phyloP scores from a whole-genome alignment of 2,329 filamentous ascomycete species.

The Claviceps quebecensis region DNA sequence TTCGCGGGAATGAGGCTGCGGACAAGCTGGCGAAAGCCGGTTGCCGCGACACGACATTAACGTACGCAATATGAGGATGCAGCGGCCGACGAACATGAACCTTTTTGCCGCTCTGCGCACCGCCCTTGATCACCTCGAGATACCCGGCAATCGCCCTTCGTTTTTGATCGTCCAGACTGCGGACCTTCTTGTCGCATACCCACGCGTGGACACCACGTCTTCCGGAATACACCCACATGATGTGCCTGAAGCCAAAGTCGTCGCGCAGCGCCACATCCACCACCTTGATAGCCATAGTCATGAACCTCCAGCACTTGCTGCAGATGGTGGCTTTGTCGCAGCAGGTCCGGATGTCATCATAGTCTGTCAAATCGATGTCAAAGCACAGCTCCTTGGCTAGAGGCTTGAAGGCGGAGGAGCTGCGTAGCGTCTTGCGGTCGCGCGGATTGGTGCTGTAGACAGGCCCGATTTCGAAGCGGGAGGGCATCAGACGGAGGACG shows the following conservation, averaged over 20 bases:
- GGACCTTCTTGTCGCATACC: conserved; percentile 85
- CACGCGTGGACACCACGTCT: conserved; percentile 94
- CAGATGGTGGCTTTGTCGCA: conserved; percentile 92
- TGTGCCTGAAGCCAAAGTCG: conserved; percentile 93
- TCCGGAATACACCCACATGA: conserved; percentile 97
- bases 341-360: conserved; percentile 92
- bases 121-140: conserved; percentile 78
- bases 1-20: too few species aligned
- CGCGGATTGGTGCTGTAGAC: conserved; percentile 89
- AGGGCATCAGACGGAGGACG: conserved; percentile 73
- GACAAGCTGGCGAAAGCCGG: too few species aligned
- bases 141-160: conserved; percentile 78
- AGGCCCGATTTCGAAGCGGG: conserved; percentile 96
- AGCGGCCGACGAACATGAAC: conserved; percentile 74
- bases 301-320: conserved; percentile 88
- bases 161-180: conserved; percentile 73
- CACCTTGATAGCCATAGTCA: conserved; percentile 94
- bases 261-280: conserved; percentile 76
- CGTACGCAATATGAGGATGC: conserved; percentile 72
- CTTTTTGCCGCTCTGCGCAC: conserved; percentile 72
- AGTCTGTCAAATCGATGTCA: conserved; percentile 98
- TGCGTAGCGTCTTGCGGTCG: conserved; percentile 77
- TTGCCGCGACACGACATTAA: too few species aligned
- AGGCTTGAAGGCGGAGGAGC: conserved; percentile 69
- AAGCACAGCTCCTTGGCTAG: conserved; percentile 91